phyloP scores from a whole-genome alignment of 2,329 filamentous ascomycete genomes.

The Colletotrichum sp. region DNA sequence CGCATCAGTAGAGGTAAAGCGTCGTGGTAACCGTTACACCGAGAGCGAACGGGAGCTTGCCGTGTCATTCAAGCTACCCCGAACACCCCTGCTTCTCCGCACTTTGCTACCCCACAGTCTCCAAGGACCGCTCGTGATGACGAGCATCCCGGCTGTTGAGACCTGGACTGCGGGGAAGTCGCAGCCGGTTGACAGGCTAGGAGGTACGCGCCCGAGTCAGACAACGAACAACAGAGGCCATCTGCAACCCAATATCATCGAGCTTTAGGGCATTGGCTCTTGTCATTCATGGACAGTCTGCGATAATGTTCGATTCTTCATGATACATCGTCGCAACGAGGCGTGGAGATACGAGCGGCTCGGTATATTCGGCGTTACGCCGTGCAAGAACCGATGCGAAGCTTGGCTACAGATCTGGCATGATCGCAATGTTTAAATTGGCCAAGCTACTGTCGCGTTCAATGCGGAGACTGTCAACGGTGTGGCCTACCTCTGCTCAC shows the following conservation, averaged over 20 bases:
- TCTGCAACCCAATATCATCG: not conserved
- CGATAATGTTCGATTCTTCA: not conserved
- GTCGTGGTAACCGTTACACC: slow-evolving; percentile 5
- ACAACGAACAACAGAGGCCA: not conserved
- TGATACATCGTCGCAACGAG: not conserved
- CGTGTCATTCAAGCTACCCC: not conserved
- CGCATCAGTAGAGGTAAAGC: not conserved
- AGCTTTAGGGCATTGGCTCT: not conserved
- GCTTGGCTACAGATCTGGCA: not conserved
- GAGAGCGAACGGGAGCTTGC: not conserved
- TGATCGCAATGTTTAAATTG: not conserved
- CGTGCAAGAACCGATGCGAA: not conserved
- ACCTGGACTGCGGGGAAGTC: slow-evolving; percentile 14
- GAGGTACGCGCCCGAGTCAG: not conserved
- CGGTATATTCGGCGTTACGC: not conserved
- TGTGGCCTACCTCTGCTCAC: not conserved
- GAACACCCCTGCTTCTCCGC: slow-evolving; percentile 10
- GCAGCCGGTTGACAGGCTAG: not conserved
- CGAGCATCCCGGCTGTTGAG: not conserved
- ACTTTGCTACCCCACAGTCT: slow-evolving; percentile 12
- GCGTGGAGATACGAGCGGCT: not conserved
- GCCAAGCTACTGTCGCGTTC: not conserved
- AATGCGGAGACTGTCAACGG: not conserved
- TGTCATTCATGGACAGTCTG: not conserved
- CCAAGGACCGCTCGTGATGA: not conserved